phyloP scores from a whole-genome alignment of 495 filamentous ascomycete species.

The Evernia prunastri region DNA sequence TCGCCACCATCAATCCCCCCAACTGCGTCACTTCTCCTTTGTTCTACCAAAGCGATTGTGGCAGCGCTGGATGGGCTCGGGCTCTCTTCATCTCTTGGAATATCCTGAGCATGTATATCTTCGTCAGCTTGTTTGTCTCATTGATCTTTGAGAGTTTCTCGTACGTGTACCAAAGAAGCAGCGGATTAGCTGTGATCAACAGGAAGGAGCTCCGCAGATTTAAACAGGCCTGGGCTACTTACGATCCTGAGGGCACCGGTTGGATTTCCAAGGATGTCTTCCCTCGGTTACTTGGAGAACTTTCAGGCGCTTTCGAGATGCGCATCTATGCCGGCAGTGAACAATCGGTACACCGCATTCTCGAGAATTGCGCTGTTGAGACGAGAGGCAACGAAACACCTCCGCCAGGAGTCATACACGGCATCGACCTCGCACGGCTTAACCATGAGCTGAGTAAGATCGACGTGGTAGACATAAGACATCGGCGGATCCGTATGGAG shows the following conservation, averaged over 20 bases:
- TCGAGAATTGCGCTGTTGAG: constrained; percentile 69
- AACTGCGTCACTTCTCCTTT: constrained; percentile 59
- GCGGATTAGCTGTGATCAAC: constrained; percentile 69
- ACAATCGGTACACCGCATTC: constrained; percentile 72
- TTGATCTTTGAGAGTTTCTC: constrained; percentile 99
- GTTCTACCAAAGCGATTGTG: constrained; percentile 88
- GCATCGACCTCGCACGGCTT: constrained; percentile 71
- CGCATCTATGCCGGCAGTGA: constrained; percentile 87
- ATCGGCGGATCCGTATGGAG: constrained; percentile 71
- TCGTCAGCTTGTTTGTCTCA: constrained; percentile 96
- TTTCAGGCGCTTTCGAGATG: constrained; percentile 94
- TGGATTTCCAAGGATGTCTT: constrained; percentile 91
- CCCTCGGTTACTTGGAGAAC: constrained; percentile 78
- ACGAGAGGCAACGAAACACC: constrained; percentile 38
- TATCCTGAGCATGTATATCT: constrained; percentile 99
- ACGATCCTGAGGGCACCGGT: constrained; percentile 84
- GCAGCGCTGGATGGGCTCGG: constrained; percentile 79
- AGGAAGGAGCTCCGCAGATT: constrained; percentile 91
- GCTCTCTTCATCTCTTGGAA: constrained; percentile 94
- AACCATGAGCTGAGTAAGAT: constrained; percentile 69
- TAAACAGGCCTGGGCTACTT: constrained; percentile 96
- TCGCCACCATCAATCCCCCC: constrained; percentile 67
- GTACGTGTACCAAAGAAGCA: constrained; percentile 96
- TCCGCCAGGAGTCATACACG: constrained; percentile 51
- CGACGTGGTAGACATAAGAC: constrained; percentile 64